Conservation (phyloP, 805 yeast species). For the Scheffersomyces spartinae region DNA sequence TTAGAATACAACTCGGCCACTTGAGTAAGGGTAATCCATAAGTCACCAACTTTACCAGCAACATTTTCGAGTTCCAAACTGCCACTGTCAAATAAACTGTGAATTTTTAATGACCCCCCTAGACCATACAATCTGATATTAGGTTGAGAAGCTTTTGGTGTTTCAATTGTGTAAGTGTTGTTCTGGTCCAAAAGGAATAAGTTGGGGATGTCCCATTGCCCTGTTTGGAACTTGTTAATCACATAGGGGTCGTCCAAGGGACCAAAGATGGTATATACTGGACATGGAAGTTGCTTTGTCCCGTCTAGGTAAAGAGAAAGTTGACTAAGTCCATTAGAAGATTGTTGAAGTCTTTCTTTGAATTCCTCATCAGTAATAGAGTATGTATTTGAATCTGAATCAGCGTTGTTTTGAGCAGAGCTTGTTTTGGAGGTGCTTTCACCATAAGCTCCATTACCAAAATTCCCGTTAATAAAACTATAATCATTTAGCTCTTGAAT, state of each 20-base stretch:
- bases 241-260: conserved; percentile 66
- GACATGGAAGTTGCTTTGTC: conserved; percentile 34
- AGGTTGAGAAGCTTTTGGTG: conserved; percentile 29
- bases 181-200: conserved; percentile 52
- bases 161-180: conserved; percentile 29
- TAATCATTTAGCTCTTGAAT: conserved; percentile 15
- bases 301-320: conserved; percentile 17
- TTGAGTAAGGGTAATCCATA: conserved; percentile 66
- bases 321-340: conserved; percentile 8
- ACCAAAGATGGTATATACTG: conserved; percentile 72
- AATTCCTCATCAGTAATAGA: conserved; percentile 5
- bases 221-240: conserved; percentile 47
- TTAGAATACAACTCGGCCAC: conserved; percentile 45
- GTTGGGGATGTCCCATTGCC: conserved; percentile 43
- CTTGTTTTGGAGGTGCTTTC: neutral
- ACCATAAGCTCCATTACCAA: conserved; percentile 2
- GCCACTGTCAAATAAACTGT: conserved; percentile 47
- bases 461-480: conserved; percentile 12
- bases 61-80: conserved; percentile 6
- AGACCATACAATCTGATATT: conserved; percentile 50
- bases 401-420: neutral
- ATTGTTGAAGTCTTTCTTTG: conserved; percentile 4
- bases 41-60: conserved; percentile 36
- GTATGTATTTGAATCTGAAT: conserved; percentile 1
- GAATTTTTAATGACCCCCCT: conserved; percentile 61